Conservation (phyloP, 2,329 filamentous ascomycete genomes). For the Beauveria scarabaeidicola region DNA sequence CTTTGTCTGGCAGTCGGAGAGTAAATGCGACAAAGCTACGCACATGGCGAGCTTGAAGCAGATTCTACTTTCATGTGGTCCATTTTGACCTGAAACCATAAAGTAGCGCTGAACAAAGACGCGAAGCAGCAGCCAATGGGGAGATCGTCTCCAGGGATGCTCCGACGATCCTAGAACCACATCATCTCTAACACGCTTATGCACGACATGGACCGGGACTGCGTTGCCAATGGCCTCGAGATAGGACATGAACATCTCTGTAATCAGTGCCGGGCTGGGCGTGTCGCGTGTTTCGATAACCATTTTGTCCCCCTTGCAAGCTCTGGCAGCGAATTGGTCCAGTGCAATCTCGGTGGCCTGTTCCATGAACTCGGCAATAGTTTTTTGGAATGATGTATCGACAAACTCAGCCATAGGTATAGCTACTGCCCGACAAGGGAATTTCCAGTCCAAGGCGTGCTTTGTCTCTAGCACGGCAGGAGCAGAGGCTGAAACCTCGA, state of each 20-base stretch:
- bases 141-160: slow-evolving; percentile 52
- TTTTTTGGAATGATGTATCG: slow-evolving; percentile 33
- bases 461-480: slow-evolving; percentile 42
- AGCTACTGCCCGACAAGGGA: slow-evolving; percentile 45
- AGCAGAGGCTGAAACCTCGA: slow-evolving; percentile 48
- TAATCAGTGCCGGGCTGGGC: slow-evolving; percentile 46
- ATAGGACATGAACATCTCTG: slow-evolving; percentile 50
- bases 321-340: slow-evolving; percentile 41
- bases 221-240: slow-evolving; percentile 44
- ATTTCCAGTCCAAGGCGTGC: slow-evolving; percentile 48
- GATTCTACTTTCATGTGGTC: slow-evolving; percentile 30
- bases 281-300: slow-evolving; percentile 51
- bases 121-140: slow-evolving; percentile 54
- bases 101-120: slow-evolving; percentile 49
- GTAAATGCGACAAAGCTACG: slow-evolving; percentile 35
- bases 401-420: slow-evolving; percentile 29
- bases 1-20: slow-evolving; percentile 27
- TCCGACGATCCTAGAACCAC: slow-evolving; percentile 39
- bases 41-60: slow-evolving; percentile 53
- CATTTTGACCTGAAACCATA: slow-evolving; percentile 13
- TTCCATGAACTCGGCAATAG: slow-evolving; percentile 44
- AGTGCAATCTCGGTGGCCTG: slow-evolving; percentile 46
- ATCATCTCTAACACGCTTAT: slow-evolving; percentile 57
- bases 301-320: slow-evolving; percentile 40
- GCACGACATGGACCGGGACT: slow-evolving; percentile 28